Conservation (phyloP, 2,329 filamentous ascomycete genomes). For the Diaporthe helianthi region DNA sequence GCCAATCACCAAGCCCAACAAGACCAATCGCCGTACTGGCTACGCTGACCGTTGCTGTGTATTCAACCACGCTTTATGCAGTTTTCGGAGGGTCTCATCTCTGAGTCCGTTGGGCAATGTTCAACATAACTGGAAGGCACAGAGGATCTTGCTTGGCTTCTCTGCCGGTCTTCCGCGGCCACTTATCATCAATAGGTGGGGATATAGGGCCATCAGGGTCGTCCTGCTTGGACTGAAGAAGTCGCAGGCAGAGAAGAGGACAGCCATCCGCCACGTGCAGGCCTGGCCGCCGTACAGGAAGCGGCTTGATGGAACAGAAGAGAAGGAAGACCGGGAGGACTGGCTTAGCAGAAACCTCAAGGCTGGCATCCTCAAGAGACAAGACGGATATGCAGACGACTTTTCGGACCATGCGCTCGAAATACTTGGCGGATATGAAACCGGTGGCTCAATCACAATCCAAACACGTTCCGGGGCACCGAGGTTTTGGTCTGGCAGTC, state of each 20-base stretch:
- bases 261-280: constrained; percentile 55
- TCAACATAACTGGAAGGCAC: constrained; percentile 63
- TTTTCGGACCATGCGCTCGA: constrained; percentile 57
- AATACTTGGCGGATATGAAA: constrained; percentile 59
- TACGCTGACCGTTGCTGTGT: constrained; percentile 45
- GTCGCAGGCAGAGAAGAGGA: constrained; percentile 56
- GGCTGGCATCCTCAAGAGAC: constrained; percentile 61
- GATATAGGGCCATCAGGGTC: constrained; percentile 61
- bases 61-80: constrained; percentile 50
- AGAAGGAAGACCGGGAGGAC: constrained; percentile 57
- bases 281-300: constrained; percentile 68
- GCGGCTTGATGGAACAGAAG: constrained; percentile 66
- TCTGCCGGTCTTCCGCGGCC: constrained; percentile 57
- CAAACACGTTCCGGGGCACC: constrained; percentile 55
- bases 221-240: constrained; percentile 63
- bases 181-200: constrained; percentile 56
- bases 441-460: constrained; percentile 62
- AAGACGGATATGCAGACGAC: constrained; percentile 60
- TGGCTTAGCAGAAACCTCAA: constrained; percentile 60
- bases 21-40: constrained; percentile 32
- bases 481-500: constrained; percentile 40
- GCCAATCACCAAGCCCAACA: constrained; percentile 7
- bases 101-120: constrained; percentile 45
- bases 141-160: constrained; percentile 59
- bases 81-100: constrained; percentile 46